Percentiles rank a stretch among this genome's conserved stretches.
Conservation (phyloP, 768 basidiomycete genomes). For the Polyporus arcularius region DNA sequence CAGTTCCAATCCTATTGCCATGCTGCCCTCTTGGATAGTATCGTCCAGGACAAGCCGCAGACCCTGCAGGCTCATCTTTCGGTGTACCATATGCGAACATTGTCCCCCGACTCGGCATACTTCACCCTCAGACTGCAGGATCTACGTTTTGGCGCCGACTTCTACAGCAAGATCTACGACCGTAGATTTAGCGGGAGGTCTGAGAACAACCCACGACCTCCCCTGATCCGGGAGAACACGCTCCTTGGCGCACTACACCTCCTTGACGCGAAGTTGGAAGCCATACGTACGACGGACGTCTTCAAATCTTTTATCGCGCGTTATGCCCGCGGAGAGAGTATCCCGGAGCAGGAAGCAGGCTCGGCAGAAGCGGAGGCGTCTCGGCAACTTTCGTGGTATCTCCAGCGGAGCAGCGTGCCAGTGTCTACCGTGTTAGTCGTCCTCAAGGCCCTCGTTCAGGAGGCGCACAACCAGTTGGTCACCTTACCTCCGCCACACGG, state of each 20-base stretch:
- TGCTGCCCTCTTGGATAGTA: slow-evolving; percentile 79
- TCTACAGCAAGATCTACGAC: slow-evolving; percentile 75
- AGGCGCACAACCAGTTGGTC: slow-evolving; percentile 61
- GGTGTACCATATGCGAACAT: slow-evolving; percentile 66
- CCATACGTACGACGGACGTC: slow-evolving; percentile 38
- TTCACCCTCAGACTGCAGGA: slow-evolving; percentile 74
- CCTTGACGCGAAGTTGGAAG: slow-evolving; percentile 58
- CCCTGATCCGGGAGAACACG: slow-evolving; percentile 73
- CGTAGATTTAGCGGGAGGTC: slow-evolving; percentile 71
- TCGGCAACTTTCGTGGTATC: slow-evolving; percentile 66
- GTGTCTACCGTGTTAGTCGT: slow-evolving; percentile 66
- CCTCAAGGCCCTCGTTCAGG: slow-evolving; percentile 59
- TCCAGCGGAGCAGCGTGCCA: slow-evolving; percentile 68
- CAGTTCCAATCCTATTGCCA: slow-evolving; percentile 73
- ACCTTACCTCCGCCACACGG: slow-evolving; percentile 53
- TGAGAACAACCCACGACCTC: slow-evolving; percentile 64
- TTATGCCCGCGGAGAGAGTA: slow-evolving; percentile 59
- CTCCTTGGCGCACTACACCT: slow-evolving; percentile 65
- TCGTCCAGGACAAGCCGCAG: slow-evolving; percentile 87
- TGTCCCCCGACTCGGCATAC: slow-evolving; percentile 56
- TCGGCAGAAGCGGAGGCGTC: slow-evolving; percentile 27
- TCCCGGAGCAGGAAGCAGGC: slow-evolving; percentile 21
- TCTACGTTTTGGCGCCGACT: slow-evolving; percentile 72
- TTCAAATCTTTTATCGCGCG: slow-evolving; percentile 48
- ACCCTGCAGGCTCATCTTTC: slow-evolving; percentile 75